phyloP scores from a whole-genome alignment of 2,329 filamentous ascomycete genomes.

The Nothophaeocryptopus gaeumannii region DNA sequence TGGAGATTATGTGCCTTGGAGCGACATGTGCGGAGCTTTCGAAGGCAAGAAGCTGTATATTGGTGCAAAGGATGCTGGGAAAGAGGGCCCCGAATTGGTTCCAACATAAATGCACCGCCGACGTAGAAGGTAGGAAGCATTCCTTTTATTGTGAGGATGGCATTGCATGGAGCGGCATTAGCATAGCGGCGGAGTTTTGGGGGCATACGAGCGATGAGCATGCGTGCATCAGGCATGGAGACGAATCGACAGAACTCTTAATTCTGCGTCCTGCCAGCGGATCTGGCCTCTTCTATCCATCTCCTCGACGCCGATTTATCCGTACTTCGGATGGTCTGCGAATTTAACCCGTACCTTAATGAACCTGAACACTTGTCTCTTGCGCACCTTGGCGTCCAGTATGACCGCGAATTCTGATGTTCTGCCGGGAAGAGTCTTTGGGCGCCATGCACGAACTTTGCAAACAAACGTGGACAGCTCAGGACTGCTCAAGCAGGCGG shows the following conservation, averaged over 20 bases:
- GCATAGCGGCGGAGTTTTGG: not conserved
- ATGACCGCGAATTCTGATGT: no score
- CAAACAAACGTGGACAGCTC: no score
- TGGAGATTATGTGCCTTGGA: constrained; percentile 20
- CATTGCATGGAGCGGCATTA: constrained; percentile 2
- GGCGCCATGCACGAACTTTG: no score
- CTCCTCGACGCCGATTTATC: no score
- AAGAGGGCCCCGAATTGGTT: not conserved
- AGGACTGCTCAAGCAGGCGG: no score
- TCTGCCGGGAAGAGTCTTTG: no score
- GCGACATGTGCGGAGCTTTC: constrained; percentile 18
- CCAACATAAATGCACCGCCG: not conserved
- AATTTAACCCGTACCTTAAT: not conserved
- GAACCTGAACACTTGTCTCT: not conserved
- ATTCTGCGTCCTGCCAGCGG: no score
- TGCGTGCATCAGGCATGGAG: no score
- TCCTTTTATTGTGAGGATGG: not conserved
- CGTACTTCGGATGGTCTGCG: not conserved
- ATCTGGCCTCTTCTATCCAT: no score
- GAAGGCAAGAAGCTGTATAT: constrained; percentile 16
- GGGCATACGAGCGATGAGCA: no score
- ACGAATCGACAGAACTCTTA: no score
- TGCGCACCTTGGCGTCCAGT: no score
- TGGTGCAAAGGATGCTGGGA: constrained; percentile 6
- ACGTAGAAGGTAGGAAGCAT: not conserved